Evolutionary conservation across 805 yeast genomes (phyloP), one percentile per base, ranked within the genome.

Genomic region (Yarrowia hollandica): DNA sequence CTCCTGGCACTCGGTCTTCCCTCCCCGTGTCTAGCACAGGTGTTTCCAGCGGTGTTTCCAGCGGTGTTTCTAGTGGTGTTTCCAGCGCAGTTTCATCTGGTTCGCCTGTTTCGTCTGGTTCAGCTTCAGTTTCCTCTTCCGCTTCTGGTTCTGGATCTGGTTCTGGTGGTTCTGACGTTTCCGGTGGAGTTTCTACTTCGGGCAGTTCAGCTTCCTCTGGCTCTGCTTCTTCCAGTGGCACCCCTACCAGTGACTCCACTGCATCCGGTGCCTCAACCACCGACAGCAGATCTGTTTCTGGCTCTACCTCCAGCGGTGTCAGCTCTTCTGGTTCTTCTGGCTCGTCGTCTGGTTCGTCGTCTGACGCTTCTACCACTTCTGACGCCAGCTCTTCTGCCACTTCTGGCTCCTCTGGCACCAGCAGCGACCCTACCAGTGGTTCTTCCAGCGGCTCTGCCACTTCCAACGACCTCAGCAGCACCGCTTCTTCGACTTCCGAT

Each of bases 1-100:
- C 52, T 10, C 52, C 52, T 5, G 46, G 46, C 3, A 39, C 31
- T 15, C 30, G n/a, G 46, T 39, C 46, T 7, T 38, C 42, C 7
- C 25, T 25, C 22, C 9, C 46, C 18, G 31, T 16, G 3, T 41
- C 46, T 41, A n/a, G 15, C 22, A 25, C 46, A 5, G 44, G 14
- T n/a, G 30, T 39, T n/a, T 39, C 44, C 22, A 22, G 23, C 14
- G 38, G 22, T 2, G 15, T 18, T 15, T 21, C 41, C 8, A 31
- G 34, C 34, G 38, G 22, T 2, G 15, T 18, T 15, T 21, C 41
- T 3, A 31, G 34, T 16, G 38, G 22, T 2, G 15, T 18, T 15
- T 21, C 41, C 8, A 31, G 34, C 34, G 38, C n/a, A n/a, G n/a
- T n/a, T n/a, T n/a, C n/a, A n/a, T n/a, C n/a, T n/a, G n/a, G n/a